Evolutionary conservation across 768 basidiomycete species (phyloP).

Genomic region (Chlorophyllum brunneum): DNA sequence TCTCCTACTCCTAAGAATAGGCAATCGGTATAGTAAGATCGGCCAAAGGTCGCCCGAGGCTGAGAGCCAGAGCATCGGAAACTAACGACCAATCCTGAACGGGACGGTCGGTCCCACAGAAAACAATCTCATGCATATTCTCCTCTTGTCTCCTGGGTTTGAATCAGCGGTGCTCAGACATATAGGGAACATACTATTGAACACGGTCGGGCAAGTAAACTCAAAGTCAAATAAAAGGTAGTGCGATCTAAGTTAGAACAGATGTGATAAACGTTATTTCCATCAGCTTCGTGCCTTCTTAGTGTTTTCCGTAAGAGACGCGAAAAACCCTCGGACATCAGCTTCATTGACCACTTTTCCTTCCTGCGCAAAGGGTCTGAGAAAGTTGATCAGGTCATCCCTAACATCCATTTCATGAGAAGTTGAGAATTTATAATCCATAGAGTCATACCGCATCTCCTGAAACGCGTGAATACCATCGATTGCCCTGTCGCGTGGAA

Average conservation of each 20-base stretch:
- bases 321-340: slow-evolving; percentile 70
- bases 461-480: slow-evolving; percentile 86
- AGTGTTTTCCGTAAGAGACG: slow-evolving; percentile 38
- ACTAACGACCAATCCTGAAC: not conserved
- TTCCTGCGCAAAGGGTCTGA: slow-evolving; percentile 76
- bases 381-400: slow-evolving; percentile 65
- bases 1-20: not conserved
- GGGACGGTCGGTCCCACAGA: not conserved
- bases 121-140: not conserved
- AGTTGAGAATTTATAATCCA: not conserved
- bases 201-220: too few relatives aligned
- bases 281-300: slow-evolving; percentile 20
- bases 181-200: too few relatives aligned
- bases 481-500: slow-evolving; percentile 78
- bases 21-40: not conserved
- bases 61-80: not conserved
- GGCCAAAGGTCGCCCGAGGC: not conserved
- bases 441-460: slow-evolving; percentile 61
- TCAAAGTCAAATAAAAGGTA: too few relatives aligned
- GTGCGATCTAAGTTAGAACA: too few relatives aligned
- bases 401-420: slow-evolving; percentile 30
- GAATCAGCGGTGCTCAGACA: not conserved
- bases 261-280: not conserved
- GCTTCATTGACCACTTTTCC: slow-evolving; percentile 71
- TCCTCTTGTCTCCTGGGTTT: not conserved